Conservation (phyloP, 2,329 filamentous ascomycete genomes). For the Cercospora beticola region DNA sequence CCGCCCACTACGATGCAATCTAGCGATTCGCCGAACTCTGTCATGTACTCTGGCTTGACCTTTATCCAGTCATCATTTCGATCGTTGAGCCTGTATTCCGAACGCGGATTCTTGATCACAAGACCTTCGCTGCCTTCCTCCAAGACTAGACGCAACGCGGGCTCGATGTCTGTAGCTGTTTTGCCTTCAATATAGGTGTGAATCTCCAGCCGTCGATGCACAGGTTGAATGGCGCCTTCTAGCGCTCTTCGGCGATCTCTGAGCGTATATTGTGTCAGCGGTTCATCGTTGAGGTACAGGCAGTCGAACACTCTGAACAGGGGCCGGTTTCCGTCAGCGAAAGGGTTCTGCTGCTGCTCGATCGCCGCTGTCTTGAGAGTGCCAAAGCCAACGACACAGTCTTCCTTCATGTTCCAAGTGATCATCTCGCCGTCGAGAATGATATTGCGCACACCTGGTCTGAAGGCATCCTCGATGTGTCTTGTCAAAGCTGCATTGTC, state of each 20-base stretch:
- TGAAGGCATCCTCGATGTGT: conserved; percentile 75
- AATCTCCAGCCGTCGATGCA: conserved; percentile 77
- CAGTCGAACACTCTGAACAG: conserved; percentile 89
- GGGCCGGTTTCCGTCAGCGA: conserved; percentile 66
- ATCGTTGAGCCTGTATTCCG: conserved; percentile 80
- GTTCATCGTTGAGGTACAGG: conserved; percentile 77
- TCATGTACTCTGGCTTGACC: conserved; percentile 98
- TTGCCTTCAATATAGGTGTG: conserved; percentile 69
- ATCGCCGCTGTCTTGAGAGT: conserved; percentile 89
- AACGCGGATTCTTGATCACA: conserved; percentile 89
- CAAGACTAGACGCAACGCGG: conserved; percentile 75
- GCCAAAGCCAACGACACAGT: conserved; percentile 85
- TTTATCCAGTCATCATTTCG: conserved; percentile 98
- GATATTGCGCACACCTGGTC: conserved; percentile 73
- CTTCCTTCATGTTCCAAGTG: conserved; percentile 85
- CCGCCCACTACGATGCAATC: conserved; percentile 88
- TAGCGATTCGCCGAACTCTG: conserved; percentile 87
- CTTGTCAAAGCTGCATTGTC: conserved; percentile 75
- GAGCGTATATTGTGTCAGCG: conserved; percentile 78
- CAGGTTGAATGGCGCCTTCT: conserved; percentile 65
- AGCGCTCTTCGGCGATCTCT: conserved; percentile 77
- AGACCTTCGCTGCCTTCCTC: conserved; percentile 85
- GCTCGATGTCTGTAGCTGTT: conserved; percentile 71
- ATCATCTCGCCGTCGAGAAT: conserved; percentile 99
- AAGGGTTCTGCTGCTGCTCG: conserved; percentile 72